phyloP scores from a whole-genome alignment of 2,329 filamentous ascomycete genomes.

The Sarocladiaceae sp. region DNA sequence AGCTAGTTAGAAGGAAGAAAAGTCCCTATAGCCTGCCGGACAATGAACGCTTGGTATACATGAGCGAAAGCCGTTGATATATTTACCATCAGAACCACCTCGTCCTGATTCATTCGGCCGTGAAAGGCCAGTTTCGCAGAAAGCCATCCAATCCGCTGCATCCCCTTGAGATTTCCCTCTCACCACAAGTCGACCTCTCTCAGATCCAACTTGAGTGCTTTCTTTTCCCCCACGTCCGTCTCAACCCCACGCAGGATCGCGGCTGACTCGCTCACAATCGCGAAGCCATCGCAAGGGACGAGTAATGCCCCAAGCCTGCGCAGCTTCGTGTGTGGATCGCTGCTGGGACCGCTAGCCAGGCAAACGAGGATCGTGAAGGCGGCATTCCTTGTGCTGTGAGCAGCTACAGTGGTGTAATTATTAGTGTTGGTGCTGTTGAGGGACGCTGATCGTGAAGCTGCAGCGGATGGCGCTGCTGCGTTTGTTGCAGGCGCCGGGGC shows the following conservation, averaged over 20 bases:
- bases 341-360: conserved; percentile 11
- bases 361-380: conserved; percentile 1
- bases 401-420: neutral
- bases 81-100: neutral
- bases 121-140: too few relatives aligned
- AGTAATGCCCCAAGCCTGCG: conserved; percentile 24
- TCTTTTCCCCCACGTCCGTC: conserved; percentile 13
- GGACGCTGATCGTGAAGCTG: conserved; percentile 1
- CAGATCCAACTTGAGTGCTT: conserved; percentile 21
- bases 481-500: too few relatives aligned
- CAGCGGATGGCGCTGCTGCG: conserved; percentile 8
- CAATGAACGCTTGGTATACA: neutral
- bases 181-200: conserved; percentile 30
- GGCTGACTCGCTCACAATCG: conserved; percentile 16
- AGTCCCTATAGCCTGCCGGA: neutral
- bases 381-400: neutral
- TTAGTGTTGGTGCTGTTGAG: neutral
- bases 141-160: too few relatives aligned
- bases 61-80: neutral
- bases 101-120: too few relatives aligned
- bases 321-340: conserved; percentile 22
- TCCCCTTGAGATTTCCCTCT: conserved; percentile 3
- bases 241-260: conserved; percentile 19
- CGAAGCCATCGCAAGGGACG: conserved; percentile 20
- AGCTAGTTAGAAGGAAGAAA: neutral